These are phyloP conservation scores for Candida coleopterorum DNA, from an alignment of 805 yeast species.

Conservation along the genomic window DNA sequence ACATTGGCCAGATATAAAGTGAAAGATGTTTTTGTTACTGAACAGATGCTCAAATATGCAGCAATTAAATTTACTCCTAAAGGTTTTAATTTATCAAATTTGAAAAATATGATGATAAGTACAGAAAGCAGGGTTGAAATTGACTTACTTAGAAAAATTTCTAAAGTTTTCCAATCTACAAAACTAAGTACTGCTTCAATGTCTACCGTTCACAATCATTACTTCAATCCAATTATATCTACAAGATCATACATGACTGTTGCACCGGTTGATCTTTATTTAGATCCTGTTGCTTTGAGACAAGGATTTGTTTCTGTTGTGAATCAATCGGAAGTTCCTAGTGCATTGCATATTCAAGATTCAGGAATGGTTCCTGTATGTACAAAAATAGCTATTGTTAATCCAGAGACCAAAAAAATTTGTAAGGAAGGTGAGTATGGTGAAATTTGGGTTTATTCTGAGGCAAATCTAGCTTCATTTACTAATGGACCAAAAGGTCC, in stretches of 20 bases:
- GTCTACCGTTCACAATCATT: constrained; percentile 73
- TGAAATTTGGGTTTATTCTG: constrained; percentile 94
- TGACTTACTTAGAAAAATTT: constrained; percentile 50
- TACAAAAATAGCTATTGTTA: constrained; percentile 89
- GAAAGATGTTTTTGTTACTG: constrained; percentile 80
- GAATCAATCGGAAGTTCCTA: constrained; percentile 63
- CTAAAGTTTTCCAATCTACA: constrained; percentile 59
- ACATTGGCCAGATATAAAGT: constrained; percentile 73
- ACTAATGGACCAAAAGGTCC: constrained; percentile 50
- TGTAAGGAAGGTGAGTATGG: constrained; percentile 92
- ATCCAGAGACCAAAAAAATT: constrained; percentile 79
- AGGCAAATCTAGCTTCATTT: constrained; percentile 67
- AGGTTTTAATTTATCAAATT: constrained; percentile 53
- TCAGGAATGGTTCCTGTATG: constrained; percentile 96
- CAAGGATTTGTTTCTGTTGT: constrained; percentile 82
- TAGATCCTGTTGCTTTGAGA: constrained; percentile 85
- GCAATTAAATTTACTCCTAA: constrained; percentile 55
- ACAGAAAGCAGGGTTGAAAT: constrained; percentile 71
- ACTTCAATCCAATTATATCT: constrained; percentile 76
- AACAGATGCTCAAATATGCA: constrained; percentile 77
- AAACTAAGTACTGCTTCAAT: constrained; percentile 65
- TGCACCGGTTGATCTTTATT: constrained; percentile 80
- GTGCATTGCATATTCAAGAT: constrained; percentile 78
- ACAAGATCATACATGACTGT: constrained; percentile 83
- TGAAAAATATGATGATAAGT: constrained; percentile 81